Evolutionary conservation across 2,329 filamentous ascomycete genomes (phyloP), one percentile per base, ranked within the genome.

Genomic region (Chaetomium olivaceum): DNA sequence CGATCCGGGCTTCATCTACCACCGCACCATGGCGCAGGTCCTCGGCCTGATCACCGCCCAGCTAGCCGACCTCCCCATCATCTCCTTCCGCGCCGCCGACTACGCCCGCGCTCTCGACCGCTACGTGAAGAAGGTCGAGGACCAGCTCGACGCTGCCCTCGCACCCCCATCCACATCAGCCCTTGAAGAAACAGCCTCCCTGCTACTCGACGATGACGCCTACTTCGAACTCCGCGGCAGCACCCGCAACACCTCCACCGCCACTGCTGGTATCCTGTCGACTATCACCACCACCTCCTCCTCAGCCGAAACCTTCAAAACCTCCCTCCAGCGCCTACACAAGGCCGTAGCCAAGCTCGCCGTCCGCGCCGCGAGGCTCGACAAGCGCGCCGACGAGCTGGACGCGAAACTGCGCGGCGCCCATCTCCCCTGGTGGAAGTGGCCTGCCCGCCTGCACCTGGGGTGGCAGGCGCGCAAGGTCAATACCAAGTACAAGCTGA

Each of bases 401-500:
- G 83, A 86, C 9, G 33, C 61, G 8, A 63, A 72, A 16, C 74
- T 77, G 72, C 77, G 77, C 2, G 78, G 77, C 2, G 78, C 77
- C 14, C 74, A 79, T 54, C 80, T 93, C 8, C 90, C 91, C 0
- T 95, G 91, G 91, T 95, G 91, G 87, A 87, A 89, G 71, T 89
- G 88, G 78, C 85, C 89, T 77, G 84, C 86, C 75, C 89, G 87
- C 75, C 77, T 91, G 27, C 84, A 82, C 68, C 70, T 76, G 23
- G 63, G 67, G 3, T 57, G 85, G 63, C 80, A 85, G 21, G 86
- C 96, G 61, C 83, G 87, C 31, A 81, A 78, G 12, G 85, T 89
- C 54, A 98, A 98, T 77, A 82, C 81, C 36, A 90, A 91, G 75
- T 96, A 96, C 81, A 96, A 97, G 83, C 81, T 82, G 9, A 79